Conservation (phyloP, 2,329 filamentous ascomycete genomes). For the Phialocephala sp. region DNA sequence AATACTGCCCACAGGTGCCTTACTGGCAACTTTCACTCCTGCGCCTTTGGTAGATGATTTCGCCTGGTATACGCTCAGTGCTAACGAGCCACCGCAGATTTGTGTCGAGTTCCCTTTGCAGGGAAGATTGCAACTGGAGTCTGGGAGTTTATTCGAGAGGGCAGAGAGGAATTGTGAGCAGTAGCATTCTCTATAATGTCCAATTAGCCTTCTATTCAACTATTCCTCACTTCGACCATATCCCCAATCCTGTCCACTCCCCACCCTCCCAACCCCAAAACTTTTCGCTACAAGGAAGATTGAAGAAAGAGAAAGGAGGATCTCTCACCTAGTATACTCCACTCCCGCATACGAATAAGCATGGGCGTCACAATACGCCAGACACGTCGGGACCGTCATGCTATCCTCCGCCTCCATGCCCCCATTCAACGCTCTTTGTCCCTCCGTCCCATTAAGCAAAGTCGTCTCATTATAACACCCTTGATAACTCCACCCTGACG, state of each 20-base stretch:
- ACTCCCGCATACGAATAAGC: constrained; percentile 36
- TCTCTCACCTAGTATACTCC: constrained; percentile 39
- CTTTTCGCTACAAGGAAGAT: too few relatives aligned
- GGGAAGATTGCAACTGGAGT: constrained; percentile 54
- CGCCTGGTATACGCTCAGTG: constrained; percentile 52
- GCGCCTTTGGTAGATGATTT: constrained; percentile 30
- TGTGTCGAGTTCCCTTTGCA: constrained; percentile 59
- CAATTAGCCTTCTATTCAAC: background rate
- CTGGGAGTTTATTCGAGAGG: constrained; percentile 53
- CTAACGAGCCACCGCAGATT: constrained; percentile 60
- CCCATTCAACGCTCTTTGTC: constrained; percentile 32
- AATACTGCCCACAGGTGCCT: constrained; percentile 32
- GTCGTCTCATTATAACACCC: constrained; percentile 50
- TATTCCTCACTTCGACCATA: background rate
- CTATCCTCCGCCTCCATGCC: constrained; percentile 29
- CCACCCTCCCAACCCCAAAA: background rate
- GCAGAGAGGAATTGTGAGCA: constrained; percentile 57
- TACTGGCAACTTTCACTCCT: constrained; percentile 23
- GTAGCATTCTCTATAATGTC: constrained; percentile 60
- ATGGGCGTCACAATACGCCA: constrained; percentile 31
- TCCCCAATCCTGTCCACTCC: too few relatives aligned
- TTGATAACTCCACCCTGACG: constrained; percentile 38
- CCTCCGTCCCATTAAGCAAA: constrained; percentile 30
- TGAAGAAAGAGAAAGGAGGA: background rate
- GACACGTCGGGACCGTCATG: constrained; percentile 37